phyloP scores from a whole-genome alignment of 2,329 filamentous ascomycete species.

The Phoma herbarum region DNA sequence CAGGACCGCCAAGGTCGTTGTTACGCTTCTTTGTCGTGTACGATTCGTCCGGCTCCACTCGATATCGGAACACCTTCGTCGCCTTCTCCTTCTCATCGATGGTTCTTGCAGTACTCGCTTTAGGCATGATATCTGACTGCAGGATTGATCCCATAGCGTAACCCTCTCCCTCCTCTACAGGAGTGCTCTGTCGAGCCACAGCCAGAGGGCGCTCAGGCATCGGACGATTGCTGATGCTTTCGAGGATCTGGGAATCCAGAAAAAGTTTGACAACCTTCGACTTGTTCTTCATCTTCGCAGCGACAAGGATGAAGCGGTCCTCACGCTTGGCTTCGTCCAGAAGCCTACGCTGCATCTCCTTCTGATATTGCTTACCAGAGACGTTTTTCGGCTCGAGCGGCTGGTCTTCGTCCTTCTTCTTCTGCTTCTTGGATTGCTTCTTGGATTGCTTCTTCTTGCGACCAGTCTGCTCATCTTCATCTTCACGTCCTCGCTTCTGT shows the following conservation, averaged over 20 bases:
- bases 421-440: slow-evolving; percentile 40
- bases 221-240: slow-evolving; percentile 47
- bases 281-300: slow-evolving; percentile 56
- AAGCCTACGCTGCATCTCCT: slow-evolving; percentile 57
- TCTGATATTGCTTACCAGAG: slow-evolving; percentile 58
- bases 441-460: slow-evolving; percentile 32
- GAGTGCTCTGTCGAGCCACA: slow-evolving; percentile 27
- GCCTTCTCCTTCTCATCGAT: slow-evolving; percentile 42
- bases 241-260: slow-evolving; percentile 49
- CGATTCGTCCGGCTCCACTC: slow-evolving; percentile 53
- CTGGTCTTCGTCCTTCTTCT: slow-evolving; percentile 48
- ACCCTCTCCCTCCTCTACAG: slow-evolving; percentile 37
- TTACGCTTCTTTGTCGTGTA: slow-evolving; percentile 48
- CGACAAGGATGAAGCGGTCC: slow-evolving; percentile 57
- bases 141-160: slow-evolving; percentile 43
- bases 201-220: slow-evolving; percentile 33
- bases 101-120: slow-evolving; percentile 23
- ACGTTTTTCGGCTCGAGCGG: slow-evolving; percentile 51
- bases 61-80: slow-evolving; percentile 46
- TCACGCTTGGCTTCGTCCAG: slow-evolving; percentile 54
- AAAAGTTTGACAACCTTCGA: slow-evolving; percentile 55
- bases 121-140: slow-evolving; percentile 48
- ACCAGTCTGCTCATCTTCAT: slow-evolving; percentile 35
- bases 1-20: slow-evolving; percentile 33
- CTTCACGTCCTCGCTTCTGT: slow-evolving; percentile 43